phyloP scores from a whole-genome alignment of 2,329 filamentous ascomycete genomes.

The Cladophialophora bantiana region DNA sequence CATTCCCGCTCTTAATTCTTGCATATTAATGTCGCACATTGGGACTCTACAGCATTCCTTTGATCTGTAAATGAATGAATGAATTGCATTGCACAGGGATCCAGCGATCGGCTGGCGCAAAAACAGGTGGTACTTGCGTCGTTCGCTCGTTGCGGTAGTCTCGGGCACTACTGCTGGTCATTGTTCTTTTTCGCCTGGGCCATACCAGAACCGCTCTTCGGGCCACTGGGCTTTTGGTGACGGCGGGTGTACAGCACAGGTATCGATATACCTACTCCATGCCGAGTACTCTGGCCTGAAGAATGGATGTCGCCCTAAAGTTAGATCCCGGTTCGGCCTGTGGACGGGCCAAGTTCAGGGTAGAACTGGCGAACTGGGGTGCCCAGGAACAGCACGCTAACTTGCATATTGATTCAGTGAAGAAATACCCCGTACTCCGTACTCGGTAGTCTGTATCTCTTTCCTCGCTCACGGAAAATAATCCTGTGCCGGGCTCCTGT shows the following conservation, averaged over 20 bases:
- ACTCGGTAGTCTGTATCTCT: background rate
- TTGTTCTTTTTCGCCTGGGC: background rate
- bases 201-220: background rate
- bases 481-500: background rate
- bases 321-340: conserved; percentile 1
- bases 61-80: background rate
- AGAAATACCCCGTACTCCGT: background rate
- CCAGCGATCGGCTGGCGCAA: background rate
- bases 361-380: background rate
- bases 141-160: background rate
- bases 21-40: background rate
- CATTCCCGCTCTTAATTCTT: background rate
- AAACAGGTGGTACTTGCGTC: conserved; percentile 6
- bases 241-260: background rate
- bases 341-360: background rate
- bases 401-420: background rate
- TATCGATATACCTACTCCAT: background rate
- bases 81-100: background rate
- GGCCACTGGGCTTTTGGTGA: background rate
- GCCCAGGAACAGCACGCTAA: background rate
- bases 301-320: conserved; percentile 6
- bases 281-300: background rate
- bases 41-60: background rate
- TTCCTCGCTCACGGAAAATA: background rate
- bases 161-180: conserved; percentile 29